Evolutionary conservation across 2,329 filamentous ascomycete genomes (phyloP).

Genomic region (Esteya vermicola): DNA sequence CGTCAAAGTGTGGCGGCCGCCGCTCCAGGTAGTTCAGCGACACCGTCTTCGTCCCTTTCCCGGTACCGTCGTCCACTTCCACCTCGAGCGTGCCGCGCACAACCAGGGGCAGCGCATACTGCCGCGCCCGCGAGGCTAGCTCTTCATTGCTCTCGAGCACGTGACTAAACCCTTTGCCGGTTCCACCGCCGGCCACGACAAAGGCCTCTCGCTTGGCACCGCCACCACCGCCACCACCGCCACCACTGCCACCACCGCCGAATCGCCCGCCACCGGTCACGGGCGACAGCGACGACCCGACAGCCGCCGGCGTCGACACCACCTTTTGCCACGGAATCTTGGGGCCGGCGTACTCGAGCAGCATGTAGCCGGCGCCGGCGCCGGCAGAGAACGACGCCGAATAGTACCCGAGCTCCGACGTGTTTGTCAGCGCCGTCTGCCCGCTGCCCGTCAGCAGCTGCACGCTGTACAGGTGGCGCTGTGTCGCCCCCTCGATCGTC

Average conservation of each 20-base stretch:
- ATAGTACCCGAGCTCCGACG: constrained; percentile 62
- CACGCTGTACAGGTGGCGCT: constrained; percentile 86
- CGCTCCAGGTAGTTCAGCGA: constrained; percentile 64
- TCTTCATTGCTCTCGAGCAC: constrained; percentile 64
- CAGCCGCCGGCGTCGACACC: constrained; percentile 51
- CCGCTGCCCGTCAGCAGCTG: constrained; percentile 65
- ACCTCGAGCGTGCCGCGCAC: constrained; percentile 77
- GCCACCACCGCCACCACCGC: too few species aligned
- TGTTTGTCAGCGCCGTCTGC: constrained; percentile 55
- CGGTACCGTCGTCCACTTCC: background rate
- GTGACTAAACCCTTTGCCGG: constrained; percentile 43
- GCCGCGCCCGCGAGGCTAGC: constrained; percentile 54
- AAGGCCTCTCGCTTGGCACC: too few species aligned
- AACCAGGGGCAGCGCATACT: constrained; percentile 69
- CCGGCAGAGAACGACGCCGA: constrained; percentile 69
- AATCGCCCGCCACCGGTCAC: too few species aligned
- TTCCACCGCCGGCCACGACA: constrained; percentile 30
- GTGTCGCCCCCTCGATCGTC: constrained; percentile 74
- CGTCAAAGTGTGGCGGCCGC: constrained; percentile 76
- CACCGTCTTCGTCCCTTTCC: constrained; percentile 30
- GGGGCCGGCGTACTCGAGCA: constrained; percentile 77
- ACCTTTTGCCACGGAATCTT: constrained; percentile 84
- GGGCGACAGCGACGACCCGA: too few species aligned
- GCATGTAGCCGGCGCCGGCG: constrained; percentile 62
- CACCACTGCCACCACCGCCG: too few species aligned